phyloP scores from a whole-genome alignment of 495 filamentous ascomycete species.

The Collariella sp. region DNA sequence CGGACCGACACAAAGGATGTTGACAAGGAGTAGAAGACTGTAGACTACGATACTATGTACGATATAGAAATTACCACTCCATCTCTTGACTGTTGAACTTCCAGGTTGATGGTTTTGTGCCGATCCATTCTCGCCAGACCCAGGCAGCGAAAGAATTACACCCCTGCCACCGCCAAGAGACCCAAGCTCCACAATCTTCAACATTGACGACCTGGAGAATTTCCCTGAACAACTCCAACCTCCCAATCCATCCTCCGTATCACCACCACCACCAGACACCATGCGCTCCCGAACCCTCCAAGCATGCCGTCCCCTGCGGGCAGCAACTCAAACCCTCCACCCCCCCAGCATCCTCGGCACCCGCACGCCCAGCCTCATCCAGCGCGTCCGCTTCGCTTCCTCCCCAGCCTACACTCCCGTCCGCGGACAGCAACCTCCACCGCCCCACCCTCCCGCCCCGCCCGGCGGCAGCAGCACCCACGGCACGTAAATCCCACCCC shows the following conservation, averaged over 20 bases:
- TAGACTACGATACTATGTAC: neutral
- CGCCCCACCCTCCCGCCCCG: constrained; percentile 2
- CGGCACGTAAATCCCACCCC: neutral
- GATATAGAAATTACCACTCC: neutral
- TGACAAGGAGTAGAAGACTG: neutral
- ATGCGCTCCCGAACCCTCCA: constrained; percentile 26
- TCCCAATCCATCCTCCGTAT: neutral
- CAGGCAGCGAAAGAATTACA: too few species aligned
- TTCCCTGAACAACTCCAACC: neutral
- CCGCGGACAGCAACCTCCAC: constrained; percentile 1
- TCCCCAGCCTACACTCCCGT: constrained; percentile 7
- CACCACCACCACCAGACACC: constrained; percentile 2
- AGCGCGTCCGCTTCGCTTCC: constrained; percentile 2
- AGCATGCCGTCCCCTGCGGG: constrained; percentile 14
- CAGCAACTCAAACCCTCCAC: constrained; percentile 8
- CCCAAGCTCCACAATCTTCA: constrained; percentile 15
- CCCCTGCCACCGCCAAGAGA: neutral
- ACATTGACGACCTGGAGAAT: constrained; percentile 7
- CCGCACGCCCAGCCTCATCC: neutral
- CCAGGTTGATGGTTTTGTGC: too few species aligned
- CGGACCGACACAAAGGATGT: constrained; percentile 69
- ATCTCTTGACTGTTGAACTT: too few species aligned
- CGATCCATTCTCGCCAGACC: too few species aligned
- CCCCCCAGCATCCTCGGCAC: neutral
- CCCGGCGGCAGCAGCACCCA: neutral